Evolutionary conservation across 1,284 basidiomycete genomes (phyloP).

Genomic region (Pseudozyma pruni): DNA sequence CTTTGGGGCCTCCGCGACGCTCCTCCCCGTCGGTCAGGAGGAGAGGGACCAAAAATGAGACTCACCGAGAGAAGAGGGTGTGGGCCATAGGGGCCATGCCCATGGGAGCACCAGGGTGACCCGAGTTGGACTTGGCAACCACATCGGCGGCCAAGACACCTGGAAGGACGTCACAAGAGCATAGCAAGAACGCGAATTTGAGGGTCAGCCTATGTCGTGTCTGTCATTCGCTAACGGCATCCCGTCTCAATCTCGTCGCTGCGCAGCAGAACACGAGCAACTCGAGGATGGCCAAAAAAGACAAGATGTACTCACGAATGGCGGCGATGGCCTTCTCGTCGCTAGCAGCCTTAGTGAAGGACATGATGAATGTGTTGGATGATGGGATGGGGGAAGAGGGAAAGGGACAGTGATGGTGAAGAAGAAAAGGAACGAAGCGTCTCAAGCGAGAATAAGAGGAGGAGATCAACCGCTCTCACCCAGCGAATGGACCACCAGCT

Average conservation of each 20-base stretch:
- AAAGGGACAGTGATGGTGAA: conserved; percentile 20
- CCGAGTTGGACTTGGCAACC: conserved; percentile 76
- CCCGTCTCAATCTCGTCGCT: too few relatives aligned
- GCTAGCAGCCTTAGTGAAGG: conserved; percentile 53
- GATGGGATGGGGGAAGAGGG: not conserved
- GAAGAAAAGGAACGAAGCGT: conserved; percentile 9
- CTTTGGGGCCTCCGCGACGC: too few relatives aligned
- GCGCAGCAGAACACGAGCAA: not conserved
- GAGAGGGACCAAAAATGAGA: not conserved
- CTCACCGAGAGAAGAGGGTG: conserved; percentile 81
- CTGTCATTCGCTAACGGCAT: not conserved
- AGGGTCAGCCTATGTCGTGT: conserved; percentile 3
- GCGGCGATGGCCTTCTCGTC: conserved; percentile 62
- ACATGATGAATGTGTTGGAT: conserved; percentile 33
- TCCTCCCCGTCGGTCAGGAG: not conserved
- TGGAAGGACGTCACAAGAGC: conserved; percentile 2
- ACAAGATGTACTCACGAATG: conserved; percentile 51
- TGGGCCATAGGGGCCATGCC: conserved; percentile 88
- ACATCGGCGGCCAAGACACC: conserved; percentile 60
- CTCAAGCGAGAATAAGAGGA: conserved; percentile 6
- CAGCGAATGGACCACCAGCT: too few relatives aligned
- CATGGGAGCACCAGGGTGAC: conserved; percentile 71
- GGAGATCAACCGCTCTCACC: not conserved
- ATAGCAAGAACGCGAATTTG: not conserved
- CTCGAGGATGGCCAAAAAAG: not conserved